Conservation (phyloP, 495 filamentous ascomycete genomes). For the Immersiella caudata region DNA sequence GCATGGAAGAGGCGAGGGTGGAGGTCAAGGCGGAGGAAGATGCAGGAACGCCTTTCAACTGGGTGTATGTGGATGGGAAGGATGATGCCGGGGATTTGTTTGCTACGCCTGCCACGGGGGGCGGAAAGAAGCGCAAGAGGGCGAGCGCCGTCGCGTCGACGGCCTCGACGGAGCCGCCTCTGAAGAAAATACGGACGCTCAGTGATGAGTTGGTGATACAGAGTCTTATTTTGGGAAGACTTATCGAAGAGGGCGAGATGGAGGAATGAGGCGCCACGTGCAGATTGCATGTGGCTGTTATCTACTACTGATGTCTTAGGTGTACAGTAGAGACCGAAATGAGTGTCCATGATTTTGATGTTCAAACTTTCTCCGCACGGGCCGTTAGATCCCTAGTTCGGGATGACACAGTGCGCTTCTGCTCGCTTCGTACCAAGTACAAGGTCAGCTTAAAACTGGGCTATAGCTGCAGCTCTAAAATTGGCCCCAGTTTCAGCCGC, state of each 20-base stretch:
- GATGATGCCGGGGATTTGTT: constrained; percentile 32
- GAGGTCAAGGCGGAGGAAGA: constrained; percentile 57
- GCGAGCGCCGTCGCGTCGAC: constrained; percentile 37
- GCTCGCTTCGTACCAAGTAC: too few relatives aligned
- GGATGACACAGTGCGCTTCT: too few relatives aligned
- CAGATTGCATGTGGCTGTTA: too few relatives aligned
- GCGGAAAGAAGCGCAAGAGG: constrained; percentile 50
- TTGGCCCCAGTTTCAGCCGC: too few relatives aligned
- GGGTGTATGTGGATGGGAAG: constrained; percentile 73
- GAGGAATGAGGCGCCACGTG: constrained; percentile 26
- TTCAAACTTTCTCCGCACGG: too few relatives aligned
- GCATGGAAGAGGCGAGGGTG: constrained; percentile 63
- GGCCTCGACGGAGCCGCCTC: constrained; percentile 31
- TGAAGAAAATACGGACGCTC: constrained; percentile 60
- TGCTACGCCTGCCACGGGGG: constrained; percentile 17
- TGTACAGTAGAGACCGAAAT: too few relatives aligned
- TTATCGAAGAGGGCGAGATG: constrained; percentile 66
- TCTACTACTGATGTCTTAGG: too few relatives aligned
- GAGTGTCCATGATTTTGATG: too few relatives aligned
- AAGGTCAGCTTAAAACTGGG: too few relatives aligned
- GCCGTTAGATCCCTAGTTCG: too few relatives aligned
- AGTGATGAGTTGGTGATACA: constrained; percentile 90
- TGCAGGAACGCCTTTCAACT: constrained; percentile 64
- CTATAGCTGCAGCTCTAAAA: too few relatives aligned
- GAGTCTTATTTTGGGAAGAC: constrained; percentile 82